Percentiles rank a stretch among this genome's conserved stretches.
phyloP scores from a whole-genome alignment of 2,329 filamentous ascomycete genomes.

The Coniochaeta hoffmannii region DNA sequence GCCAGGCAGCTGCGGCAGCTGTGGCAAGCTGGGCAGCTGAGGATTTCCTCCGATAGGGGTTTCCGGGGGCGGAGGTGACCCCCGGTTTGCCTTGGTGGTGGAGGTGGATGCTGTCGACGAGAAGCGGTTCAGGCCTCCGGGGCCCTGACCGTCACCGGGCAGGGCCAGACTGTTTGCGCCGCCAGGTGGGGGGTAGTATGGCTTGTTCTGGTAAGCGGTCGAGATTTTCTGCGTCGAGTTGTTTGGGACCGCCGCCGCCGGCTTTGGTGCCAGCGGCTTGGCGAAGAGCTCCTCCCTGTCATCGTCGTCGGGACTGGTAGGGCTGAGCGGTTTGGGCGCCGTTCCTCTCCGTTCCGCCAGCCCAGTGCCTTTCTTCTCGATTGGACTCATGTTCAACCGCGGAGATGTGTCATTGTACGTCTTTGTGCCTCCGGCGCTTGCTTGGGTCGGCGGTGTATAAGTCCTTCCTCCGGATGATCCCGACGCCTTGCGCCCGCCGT shows the following conservation, averaged over 20 bases:
- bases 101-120: conserved; percentile 85
- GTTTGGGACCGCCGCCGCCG: conserved; percentile 12
- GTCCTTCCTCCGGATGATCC: conserved; percentile 20
- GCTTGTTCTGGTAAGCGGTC: conserved; percentile 44
- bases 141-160: conserved; percentile 7
- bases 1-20: conserved; percentile 40
- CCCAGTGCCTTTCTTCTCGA: conserved; percentile 52
- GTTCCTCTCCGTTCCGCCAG: conserved; percentile 77
- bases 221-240: conserved; percentile 22
- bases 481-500: conserved; percentile 28
- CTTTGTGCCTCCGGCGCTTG: background rate
- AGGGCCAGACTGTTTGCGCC: conserved; percentile 3
- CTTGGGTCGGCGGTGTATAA: conserved; percentile 23
- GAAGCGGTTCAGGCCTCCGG: conserved; percentile 47
- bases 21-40: background rate
- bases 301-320: conserved; percentile 66
- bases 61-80: conserved; percentile 90
- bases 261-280: conserved; percentile 41
- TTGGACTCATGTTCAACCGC: conserved; percentile 47
- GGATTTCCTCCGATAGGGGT: conserved; percentile 72
- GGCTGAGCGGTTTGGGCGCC: conserved; percentile 76
- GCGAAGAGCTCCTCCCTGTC: conserved; percentile 79
- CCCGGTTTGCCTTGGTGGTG: conserved; percentile 83
- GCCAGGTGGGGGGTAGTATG: conserved; percentile 54
- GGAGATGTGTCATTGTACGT: conserved; percentile 42